Evolutionary conservation across 345 rosid genomes (phyloP), one percentile per base, ranked within the genome.

Genomic region (Trapa incisa): DNA sequence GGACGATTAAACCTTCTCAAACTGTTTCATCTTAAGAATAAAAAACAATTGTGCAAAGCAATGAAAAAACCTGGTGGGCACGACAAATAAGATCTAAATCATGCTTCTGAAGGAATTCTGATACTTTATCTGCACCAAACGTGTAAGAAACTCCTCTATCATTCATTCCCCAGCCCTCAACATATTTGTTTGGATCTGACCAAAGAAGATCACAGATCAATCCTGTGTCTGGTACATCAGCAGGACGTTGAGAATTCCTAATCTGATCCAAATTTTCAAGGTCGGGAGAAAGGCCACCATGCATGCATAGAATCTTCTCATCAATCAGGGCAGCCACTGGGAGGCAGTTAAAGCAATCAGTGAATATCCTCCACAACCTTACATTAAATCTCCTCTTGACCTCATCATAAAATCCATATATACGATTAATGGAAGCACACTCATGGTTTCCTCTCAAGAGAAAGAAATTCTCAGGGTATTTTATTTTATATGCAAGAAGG

Each of bases 221-320:
- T 47, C 96, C 96, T 53, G 87, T 67, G 75, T 89, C 96, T 10
- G 94, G 94, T 60, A 89, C 88, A 75, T 81, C 94, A 56, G 83
- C 77, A 41, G 94, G 94, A 37, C 94, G 94, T 48, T 76, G 85
- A 65, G 87, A 68, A 71, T 64, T 78, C 76, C 81, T 86, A 74
- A 89, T 87, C 69, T 83, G 87, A 70, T 89, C 85, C 81, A 89
- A 81, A 69, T 74, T 62, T 70, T 80, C 67, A 33, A 89, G 74
- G 50, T 84, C 91, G n/a, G 93, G 96, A 43, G 96, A 89, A 75
- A 89, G 84, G 66, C 96, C 94, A 37, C 94, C 96, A 66, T 87
- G 96, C 96, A 89, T 89, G 81, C 94, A 87, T 17, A 89, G 82
- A 73, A 89, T 87, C 87, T 89, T 87, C 72, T 86, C 96, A 80